Evolutionary conservation across 768 basidiomycete species (phyloP), one percentile per base, ranked within the genome.

Genomic region (Boletales sp.): DNA sequence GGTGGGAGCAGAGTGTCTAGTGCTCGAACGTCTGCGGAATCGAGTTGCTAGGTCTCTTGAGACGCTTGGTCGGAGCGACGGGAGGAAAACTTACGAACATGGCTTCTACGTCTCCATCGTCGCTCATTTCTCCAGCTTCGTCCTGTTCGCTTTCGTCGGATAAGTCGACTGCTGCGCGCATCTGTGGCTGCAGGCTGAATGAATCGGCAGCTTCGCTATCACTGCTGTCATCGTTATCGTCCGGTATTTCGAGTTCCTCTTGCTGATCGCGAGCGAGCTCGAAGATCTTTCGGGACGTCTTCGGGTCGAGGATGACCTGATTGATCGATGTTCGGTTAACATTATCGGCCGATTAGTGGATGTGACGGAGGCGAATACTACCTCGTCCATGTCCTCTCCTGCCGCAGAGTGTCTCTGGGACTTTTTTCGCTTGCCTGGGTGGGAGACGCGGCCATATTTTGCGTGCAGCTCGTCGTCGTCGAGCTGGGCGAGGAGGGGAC

Each of bases 221-320:
- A 35, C 71, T 72, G 11, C 72, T 69, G 17, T 72, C 71, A 30
- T 80, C 78, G 2, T 79, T 79, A 50, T 84, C 81, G 27, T 83
- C 81, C 15, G 74, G 72, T 58, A 82, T 76, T 47, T 82, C 83
- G 4, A 94, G 69, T 63, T 97, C 94, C 65, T 92, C 86, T 69
- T 97, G 94, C 69, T 99, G 95, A 58, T 90, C 86, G 63, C 81
- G 79, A 14, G 95, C 95, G 48, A 99, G 81, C 66, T 94, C 88
- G 57, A 99, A 87, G 43, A 99, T 97, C 58, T 83, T 85, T 51
- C 78, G 76, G 0, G 93, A 95, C 7, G 85, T 87, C 69, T 87
- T 90, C 3, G 86, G 78, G 63, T 93, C 90, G 53, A 94, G 66
- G 17, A 83, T 81, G 39, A 72, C 75, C 91, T 94, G 43, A 17